Evolutionary conservation across 306 rosid species (phyloP), one percentile per base, ranked within the genome.

Genomic region (Sindora glabra): DNA sequence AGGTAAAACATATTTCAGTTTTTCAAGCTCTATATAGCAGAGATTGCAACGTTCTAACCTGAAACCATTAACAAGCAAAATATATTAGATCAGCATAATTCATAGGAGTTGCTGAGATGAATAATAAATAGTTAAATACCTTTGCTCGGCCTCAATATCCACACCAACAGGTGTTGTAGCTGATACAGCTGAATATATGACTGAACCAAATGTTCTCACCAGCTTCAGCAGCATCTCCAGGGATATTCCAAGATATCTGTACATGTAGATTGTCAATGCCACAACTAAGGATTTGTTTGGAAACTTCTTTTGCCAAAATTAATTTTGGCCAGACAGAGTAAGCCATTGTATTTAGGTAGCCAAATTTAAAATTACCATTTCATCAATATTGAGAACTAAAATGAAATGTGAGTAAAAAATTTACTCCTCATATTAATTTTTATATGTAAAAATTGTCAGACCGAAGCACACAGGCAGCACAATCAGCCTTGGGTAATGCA

Each of bases 21-120:
- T 89, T 77, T 92, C 96, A 49, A 92, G 96, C 83, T 92, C 99
- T 62, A 84, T 36, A 77, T 80, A 92, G 86, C 99, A 92, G 33
- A 72, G 51, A 73, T 89, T 92, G 81, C 95, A 92, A 12, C 99
- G 96, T 69, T 86, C 99, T 79, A 92, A 76, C 81, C 99, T 92
- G 73, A 38, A 10, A 41, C 36, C 79, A 55, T 59, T 26, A 30
- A 59, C 30, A 48, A 33, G 44, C 23, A 67, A 42, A 49, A 30
- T 65, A 23, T 55, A 68, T 45, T 57, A 32, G 32, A 48, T 25
- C 48, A 23, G 33, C 16, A 26, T 40, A 41, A 39, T 65, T 52
- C 19, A 44, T 19, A 61, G 14, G 27, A 16, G 17, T 50, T 21
- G 30, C 64, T 47, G 25, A 26, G 41, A 61, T 30, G 42, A 63